Evolutionary conservation across 2,329 filamentous ascomycete species (phyloP).

Genomic region (Lachnellula arida): DNA sequence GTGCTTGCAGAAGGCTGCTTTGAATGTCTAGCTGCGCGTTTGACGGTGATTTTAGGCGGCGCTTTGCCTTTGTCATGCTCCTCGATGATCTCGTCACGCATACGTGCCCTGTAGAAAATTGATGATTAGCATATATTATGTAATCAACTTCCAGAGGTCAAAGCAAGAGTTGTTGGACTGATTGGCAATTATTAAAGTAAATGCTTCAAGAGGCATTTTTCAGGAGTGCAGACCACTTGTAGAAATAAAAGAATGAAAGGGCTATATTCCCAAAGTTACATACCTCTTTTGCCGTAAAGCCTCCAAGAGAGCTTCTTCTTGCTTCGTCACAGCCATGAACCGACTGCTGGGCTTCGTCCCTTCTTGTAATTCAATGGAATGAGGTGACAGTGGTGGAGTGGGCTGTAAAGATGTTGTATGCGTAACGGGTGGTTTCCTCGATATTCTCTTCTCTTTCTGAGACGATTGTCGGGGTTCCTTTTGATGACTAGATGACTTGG

Average conservation of each 20-base stretch:
- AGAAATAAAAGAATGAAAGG: too few species aligned
- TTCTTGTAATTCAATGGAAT: slow-evolving; percentile 20
- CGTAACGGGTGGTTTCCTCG: slow-evolving; percentile 9
- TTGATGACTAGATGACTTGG: neutral
- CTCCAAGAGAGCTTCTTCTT: slow-evolving; percentile 47
- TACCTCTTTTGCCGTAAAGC: slow-evolving; percentile 41
- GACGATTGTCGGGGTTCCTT: neutral
- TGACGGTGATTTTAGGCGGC: slow-evolving; percentile 15
- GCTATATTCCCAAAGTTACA: too few species aligned
- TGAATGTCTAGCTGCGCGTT: slow-evolving; percentile 11
- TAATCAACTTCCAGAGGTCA: too few species aligned
- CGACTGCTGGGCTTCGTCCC: slow-evolving; percentile 19
- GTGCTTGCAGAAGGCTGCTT: slow-evolving; percentile 18
- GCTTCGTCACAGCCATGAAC: slow-evolving; percentile 48
- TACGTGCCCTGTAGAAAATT: slow-evolving; percentile 33
- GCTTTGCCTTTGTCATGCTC: slow-evolving; percentile 27
- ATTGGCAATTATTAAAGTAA: too few species aligned
- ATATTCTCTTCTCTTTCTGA: slow-evolving; percentile 1
- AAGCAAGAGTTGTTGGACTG: too few species aligned
- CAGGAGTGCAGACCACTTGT: too few species aligned
- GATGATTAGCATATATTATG: too few species aligned
- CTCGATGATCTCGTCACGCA: slow-evolving; percentile 38
- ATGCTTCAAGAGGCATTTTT: too few species aligned
- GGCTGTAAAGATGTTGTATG: slow-evolving; percentile 20
- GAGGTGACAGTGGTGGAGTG: slow-evolving; percentile 29